Conservation (phyloP, 805 yeast genomes). For the Candida multigemmis region DNA sequence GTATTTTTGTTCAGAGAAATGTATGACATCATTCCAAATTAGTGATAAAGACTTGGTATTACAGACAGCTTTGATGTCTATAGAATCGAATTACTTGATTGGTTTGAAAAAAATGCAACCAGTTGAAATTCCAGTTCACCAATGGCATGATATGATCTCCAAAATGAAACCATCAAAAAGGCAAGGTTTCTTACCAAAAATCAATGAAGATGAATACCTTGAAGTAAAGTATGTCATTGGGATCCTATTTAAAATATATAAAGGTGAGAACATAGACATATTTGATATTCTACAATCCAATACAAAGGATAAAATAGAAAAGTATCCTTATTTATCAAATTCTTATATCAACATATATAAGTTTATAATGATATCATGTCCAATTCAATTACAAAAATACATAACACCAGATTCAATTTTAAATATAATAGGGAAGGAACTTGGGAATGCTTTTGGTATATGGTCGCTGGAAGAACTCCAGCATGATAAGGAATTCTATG, state of each 20-base stretch:
- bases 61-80: conserved; percentile 21
- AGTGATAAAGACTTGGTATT: conserved; percentile 29
- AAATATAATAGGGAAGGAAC: conserved; percentile 45
- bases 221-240: conserved; percentile 41
- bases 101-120: conserved; percentile 15
- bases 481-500: conserved; percentile 47
- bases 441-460: conserved; percentile 63
- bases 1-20: conserved; percentile 46
- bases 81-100: conserved; percentile 18
- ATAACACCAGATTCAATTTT: conserved; percentile 34
- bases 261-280: conserved; percentile 4
- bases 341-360: conserved; percentile 41
- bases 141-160: conserved; percentile 26
- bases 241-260: conserved; percentile 21
- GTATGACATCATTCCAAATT: conserved; percentile 25
- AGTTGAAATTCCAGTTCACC: conserved; percentile 14
- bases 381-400: conserved; percentile 18
- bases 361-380: conserved; percentile 33
- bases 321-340: conserved; percentile 38
- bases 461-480: conserved; percentile 39
- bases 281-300: conserved; percentile 43
- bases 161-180: conserved; percentile 27
- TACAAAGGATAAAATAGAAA: conserved; percentile 35
- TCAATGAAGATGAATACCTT: conserved; percentile 46
- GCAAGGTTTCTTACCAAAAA: conserved; percentile 26